Evolutionary conservation across 2,329 filamentous ascomycete genomes (phyloP), one percentile per base, ranked within the genome.

Genomic region (Aspergillus arachidicola): DNA sequence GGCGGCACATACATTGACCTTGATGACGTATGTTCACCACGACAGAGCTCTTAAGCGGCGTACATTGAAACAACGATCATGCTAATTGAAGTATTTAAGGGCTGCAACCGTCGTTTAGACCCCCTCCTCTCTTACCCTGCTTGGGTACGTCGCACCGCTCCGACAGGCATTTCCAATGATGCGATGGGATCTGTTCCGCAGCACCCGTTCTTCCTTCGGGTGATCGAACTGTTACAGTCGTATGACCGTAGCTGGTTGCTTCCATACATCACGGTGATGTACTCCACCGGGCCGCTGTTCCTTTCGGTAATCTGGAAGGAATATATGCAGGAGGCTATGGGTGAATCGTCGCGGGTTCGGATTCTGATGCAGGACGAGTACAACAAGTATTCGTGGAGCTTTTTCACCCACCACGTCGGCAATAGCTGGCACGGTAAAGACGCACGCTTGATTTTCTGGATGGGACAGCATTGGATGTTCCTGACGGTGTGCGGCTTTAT

Each of bases 1-100:
- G 92, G 92, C 60, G 92, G 92, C 46, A 88, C 93, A 61, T 94
- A 94, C 77, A 88, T 94, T 69, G 91, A 95, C 72, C 80, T 94
- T 55, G 91, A 95, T 76, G 88, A 89, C 76, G 85, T 86, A 76
- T 51, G 85, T 74, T 32, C 43, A 43, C 21, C 43, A 50, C 19
- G 3, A n/a, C 19, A 16, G 26, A 11, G 3, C 26, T n/a, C 16
- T n/a, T 30, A 12, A 19, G 26, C 1, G 28, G 32, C 28, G 10
- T 34, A 34, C 26, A 30, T 7, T 28, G 26, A 50, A 32, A 23
- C 6, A 48, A 9, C 3, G 16, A 19, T n/a, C 23, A 54, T 64
- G 34, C 67, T 71, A 51, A 71, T 59, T 26, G 59, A 36, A 66
- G 46, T 14, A 50, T 54, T 55, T 14, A 56, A 89, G 86, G 89